Base-by-base conservation (phyloP, 2,329 filamentous ascomycete genomes). In the Cladosporium sp. region DNA sequence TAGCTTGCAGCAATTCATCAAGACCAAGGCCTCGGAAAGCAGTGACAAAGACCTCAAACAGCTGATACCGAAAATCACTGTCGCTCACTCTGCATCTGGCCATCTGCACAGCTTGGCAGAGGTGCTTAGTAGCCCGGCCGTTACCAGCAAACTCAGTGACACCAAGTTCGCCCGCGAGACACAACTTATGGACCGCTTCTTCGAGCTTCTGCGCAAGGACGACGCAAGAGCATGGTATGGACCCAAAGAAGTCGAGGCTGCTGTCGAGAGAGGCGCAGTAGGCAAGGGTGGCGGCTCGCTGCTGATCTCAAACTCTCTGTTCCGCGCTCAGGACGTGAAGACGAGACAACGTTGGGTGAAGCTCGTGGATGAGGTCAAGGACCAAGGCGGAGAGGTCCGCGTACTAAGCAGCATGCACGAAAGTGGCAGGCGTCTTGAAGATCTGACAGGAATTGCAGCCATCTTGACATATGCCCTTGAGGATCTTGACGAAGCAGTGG, bases 371-470 rank as follows among this genome's bases (percentile, higher is more conserved):
- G 89, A 89, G 68, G 94, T 98, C n/a, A 88, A 88, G 62, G 80
- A 83, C 3, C 89, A 92, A 69, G 95, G 94, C 5, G 95, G 94
- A 1, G 93, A 97, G 70, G 91, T 92, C 0, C 84, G 91, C 63
- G 87, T 98, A n/a, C 79, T 98, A 30, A 98, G 94, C 77, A 93
- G 91, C 72, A 90, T 96, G 74, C 94, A 98, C 77, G 94, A 97
- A 81, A 97, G 93, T 76, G 95, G 95, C 0, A 90, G 90, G 80
- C 84, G 93, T 66, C 79, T 99, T 16, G 91, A 93, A 70, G 90
- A 89, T 14, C 77, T 98, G 67, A 93, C 95, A 1, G 91, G 93
- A 21, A 90, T 99, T 67, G 95, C 94, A 18, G 93, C 93, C 1
- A 90, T 97, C 30, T 80, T 97, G 68, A 97, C 94, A 14, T 99